These are phyloP conservation scores for Xerocomellus chrysenteron DNA, from an alignment of 768 basidiomycete species.

Conservation along the genomic window DNA sequence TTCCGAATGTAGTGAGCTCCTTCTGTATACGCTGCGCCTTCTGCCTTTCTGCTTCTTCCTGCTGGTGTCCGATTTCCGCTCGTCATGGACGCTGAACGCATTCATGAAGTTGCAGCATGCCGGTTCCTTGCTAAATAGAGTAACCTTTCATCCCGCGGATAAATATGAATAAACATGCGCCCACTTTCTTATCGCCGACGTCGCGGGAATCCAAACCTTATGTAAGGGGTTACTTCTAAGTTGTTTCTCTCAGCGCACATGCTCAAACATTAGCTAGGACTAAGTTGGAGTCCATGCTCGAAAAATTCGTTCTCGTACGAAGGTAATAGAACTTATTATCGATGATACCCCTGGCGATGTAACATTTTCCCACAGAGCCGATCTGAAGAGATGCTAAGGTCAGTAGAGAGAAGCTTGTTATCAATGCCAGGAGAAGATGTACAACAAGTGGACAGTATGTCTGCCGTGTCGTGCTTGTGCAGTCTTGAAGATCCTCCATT, in stretches of 20 bases:
- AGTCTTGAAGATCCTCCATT: not conserved
- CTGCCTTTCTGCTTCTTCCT: not conserved
- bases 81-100: not conserved
- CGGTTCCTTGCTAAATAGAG: not conserved
- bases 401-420: not conserved
- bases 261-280: no score
- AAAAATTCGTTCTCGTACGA: not conserved
- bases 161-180: no score
- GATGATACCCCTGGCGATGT: not conserved
- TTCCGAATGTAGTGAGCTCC: not conserved
- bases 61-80: not conserved
- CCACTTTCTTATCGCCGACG: no score
- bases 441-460: not conserved
- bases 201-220: no score
- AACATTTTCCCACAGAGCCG: not conserved
- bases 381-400: slow-evolving; percentile 8
- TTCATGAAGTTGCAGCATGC: not conserved
- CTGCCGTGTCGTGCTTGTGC: not conserved
- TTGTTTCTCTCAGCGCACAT: no score
- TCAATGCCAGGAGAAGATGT: slow-evolving; percentile 1
- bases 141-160: no score
- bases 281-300: no score
- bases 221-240: no score
- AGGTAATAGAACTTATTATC: not conserved
- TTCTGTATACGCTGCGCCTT: not conserved